Base-by-base conservation (phyloP, 352 stramenopile genomes). In the Globisporangium canariense region DNA sequence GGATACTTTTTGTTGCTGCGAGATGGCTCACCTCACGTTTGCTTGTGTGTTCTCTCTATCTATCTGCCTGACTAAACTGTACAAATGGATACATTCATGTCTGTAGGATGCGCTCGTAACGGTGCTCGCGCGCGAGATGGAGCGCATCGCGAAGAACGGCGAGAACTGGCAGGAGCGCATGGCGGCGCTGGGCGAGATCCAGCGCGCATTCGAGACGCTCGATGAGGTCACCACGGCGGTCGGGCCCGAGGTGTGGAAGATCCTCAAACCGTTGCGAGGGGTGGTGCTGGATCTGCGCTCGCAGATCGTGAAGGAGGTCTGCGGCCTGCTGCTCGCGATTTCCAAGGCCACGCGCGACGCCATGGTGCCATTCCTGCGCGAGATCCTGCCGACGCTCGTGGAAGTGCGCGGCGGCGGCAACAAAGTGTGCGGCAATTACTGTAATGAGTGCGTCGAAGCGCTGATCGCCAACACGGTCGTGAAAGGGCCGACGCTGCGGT, bases 251-350 rank as follows among this genome's bases (percentile, higher is more conserved):
- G 62, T 88, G 20, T 94, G 86, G 86, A 87, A 86, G 61, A 71
- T 73, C 25, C 74, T 94, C 61, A 83, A 87, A 67, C 84, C 84
- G 22, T 75, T 94, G 18, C 90, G 90, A 55, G 46, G 47, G 25
- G 82, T 92, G 71, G 71, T 94, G 56, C 80, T 90, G 60, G 86
- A 94, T 57, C 64, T 94, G 58, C 79, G 86, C 38, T 94, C 86
- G 20, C 86, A 94, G 67, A 91, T 94, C 62, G 86, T 94, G 64
- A 94, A 94, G 64, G 86, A 93, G 53, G 84, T 90, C 16, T 94
- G 86, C 56, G 59, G 64, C 2, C 57, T 90, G 59, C 73, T 94
- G 13, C 74, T 76, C 22, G 75, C 70, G 58, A 81, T 94, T 22
- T 86, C 84, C 38, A 73, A 64, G 30, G 75, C 77, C n/a, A 89